Evolutionary conservation across 225 moss, liverwort and hornwort species (phyloP), one percentile per base, ranked within the genome.

Genomic region (Polytrichum formosum): DNA sequence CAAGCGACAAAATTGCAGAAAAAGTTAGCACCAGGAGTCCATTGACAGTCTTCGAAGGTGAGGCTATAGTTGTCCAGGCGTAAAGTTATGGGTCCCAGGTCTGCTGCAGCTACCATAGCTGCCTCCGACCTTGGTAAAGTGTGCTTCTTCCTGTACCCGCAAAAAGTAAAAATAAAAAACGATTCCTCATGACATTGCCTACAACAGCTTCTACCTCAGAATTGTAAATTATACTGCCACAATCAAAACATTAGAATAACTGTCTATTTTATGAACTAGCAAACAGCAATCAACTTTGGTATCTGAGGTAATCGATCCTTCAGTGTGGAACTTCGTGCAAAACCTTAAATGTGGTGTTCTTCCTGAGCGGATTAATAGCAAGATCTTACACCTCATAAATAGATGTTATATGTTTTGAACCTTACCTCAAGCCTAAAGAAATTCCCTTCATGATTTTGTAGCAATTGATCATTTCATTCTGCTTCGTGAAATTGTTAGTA

Each of bases 41-140:
- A 97, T 69, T 79, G 76, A 70, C 93, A 89, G 25, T 94, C 87
- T 70, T 92, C 90, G 55, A 97, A 97, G 54, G 84, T 88, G 71
- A 97, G 92, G 53, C 87, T 86, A 78, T 90, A 84, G 28, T 84
- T 78, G 74, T 88, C 91, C 68, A 97, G 75, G 17, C 81, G 79
- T 3, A 97, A 72, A 64, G 82, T 86, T 77, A 97, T 88, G 53
- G 93, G 96, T 7, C 96, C 94, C 70, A 97, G 72, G 78, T 97
- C 90, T 76, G 93, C 83, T 28, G 93, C 96, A 75, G 92, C 96
- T 75, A 90, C 88, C 93, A 97, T 92, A 37, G 96, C 96, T 68
- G 92, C 92, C 84, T 97, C 96, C 4, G 93, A 93, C 83, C 93
- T 84, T 56, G 96, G 96, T 79, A 97, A 67, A 18, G 86, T 78